These are phyloP conservation scores for Acanthamoeba lugdunensis DNA, from an alignment of 208 protist genomes.

Conservation along the genomic window DNA sequence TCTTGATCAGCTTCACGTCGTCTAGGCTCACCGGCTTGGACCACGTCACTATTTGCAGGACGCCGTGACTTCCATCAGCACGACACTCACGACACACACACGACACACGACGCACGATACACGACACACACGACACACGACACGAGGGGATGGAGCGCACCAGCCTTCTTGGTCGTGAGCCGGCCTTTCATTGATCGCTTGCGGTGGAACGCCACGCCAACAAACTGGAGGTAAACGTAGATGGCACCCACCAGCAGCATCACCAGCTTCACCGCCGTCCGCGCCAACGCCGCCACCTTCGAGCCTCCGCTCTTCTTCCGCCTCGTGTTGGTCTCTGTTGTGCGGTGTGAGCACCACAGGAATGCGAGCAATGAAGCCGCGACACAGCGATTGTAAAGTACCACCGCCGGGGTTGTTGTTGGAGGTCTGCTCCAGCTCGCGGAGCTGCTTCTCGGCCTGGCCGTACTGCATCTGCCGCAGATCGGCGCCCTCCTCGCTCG, in stretches of 20 bases:
- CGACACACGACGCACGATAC: too few relatives aligned
- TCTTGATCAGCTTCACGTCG: slow-evolving; percentile 31
- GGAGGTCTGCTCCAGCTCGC: neutral
- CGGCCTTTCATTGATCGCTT: neutral
- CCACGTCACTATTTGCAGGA: neutral
- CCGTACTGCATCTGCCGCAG: slow-evolving; percentile 28
- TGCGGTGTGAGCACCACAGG: too few relatives aligned
- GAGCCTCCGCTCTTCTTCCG: too few relatives aligned
- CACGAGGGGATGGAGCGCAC: neutral
- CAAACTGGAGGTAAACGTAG: neutral
- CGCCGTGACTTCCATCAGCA: too few relatives aligned
- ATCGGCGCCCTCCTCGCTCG: neutral
- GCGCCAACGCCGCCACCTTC: neutral
- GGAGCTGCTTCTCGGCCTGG: slow-evolving; percentile 30
- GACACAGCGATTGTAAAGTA: neutral
- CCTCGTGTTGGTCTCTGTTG: neutral
- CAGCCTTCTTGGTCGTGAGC: neutral
- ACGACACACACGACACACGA: too few relatives aligned
- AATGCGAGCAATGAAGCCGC: too few relatives aligned
- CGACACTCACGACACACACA: too few relatives aligned
- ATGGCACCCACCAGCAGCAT: neutral
- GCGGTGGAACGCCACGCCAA: neutral
- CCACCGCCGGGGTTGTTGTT: neutral
- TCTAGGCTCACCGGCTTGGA: neutral
- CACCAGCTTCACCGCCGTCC: neutral